Evolutionary conservation across 352 stramenopile genomes (phyloP), one percentile per base, ranked within the genome.

Genomic region (Halophytophthora polymorphica): DNA sequence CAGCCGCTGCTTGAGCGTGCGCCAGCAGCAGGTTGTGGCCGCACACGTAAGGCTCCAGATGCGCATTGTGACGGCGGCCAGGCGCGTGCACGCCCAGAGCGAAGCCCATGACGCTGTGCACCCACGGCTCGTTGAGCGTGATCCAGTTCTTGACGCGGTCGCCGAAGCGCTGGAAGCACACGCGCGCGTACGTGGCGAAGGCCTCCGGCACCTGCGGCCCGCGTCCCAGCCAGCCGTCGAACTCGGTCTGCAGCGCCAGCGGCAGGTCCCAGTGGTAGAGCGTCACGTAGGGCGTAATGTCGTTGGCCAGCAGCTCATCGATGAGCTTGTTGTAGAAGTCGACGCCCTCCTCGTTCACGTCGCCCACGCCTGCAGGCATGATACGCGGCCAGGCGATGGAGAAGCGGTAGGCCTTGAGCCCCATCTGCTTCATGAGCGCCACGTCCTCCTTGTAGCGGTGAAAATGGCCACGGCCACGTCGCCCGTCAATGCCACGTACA

Each of bases 251-350:
- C 25, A 98, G 50, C 15, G 60, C 51, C 42, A 97, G 70, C 7
- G 94, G 94, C 21, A 98, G 57, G 64, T 98, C 95, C 95, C 95
- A 98, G 69, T 98, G 95, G 64, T 97, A 98, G n/a, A 98, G 59
- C 18, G 93, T 98, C 14, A 97, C 83, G 38, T 88, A 81, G 33
- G 94, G 94, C 45, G 84, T 74, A 52, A 98, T 98, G 45, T 68
- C 77, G 28, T 79, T 68, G 18, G 60, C 73, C 14, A 97, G 29
- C n/a, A 98, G 67, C 33, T 76, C 67, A 57, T 97, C 64, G 62
- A 98, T 95, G 0, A 98, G 49, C 12, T 68, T 39, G 61, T 93
- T 90, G 76, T 98, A 98, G 70, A 97, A 97, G 0, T 58, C 58
- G 11, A 98, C 73, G 21, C 92, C 92, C 18, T 77, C 68, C 33